A percentile compares a stretch with the other conserved stretches of the same genome.
phyloP scores from a whole-genome alignment of 108 stramenopile genomes.

The Licmophora abbreviata region DNA sequence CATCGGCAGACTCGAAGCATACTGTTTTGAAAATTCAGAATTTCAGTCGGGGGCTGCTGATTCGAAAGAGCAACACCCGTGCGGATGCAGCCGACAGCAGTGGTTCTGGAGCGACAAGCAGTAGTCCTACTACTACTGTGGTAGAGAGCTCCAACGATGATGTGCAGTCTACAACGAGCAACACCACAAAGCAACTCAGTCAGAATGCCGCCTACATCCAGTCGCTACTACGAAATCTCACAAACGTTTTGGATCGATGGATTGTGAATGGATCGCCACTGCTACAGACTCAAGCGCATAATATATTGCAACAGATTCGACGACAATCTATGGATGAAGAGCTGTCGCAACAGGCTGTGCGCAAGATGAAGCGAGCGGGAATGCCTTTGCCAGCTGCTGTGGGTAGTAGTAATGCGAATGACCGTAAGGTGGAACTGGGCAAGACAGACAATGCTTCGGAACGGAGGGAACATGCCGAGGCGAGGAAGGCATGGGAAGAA shows the following conservation, averaged over 20 bases:
- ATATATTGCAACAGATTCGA: conserved; percentile 54
- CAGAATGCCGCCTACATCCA: conserved; percentile 47
- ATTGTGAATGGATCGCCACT: conserved; percentile 43
- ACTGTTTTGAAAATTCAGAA: too few relatives aligned
- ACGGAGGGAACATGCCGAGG: conserved; percentile 14
- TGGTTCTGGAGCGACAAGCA: too few relatives aligned
- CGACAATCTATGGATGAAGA: conserved; percentile 32
- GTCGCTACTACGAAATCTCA: conserved; percentile 49
- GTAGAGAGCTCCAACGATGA: too few relatives aligned
- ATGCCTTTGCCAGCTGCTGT: conserved; percentile 20
- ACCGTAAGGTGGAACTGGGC: conserved; percentile 18
- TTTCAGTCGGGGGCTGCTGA: too few relatives aligned
- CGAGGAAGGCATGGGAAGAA: conserved; percentile 52
- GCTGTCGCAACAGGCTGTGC: conserved; percentile 18
- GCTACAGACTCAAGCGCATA: conserved; percentile 24
- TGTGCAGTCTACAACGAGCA: too few relatives aligned
- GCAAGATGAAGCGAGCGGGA: conserved; percentile 57
- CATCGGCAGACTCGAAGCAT: too few relatives aligned
- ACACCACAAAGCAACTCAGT: too few relatives aligned
- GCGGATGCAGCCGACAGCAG: too few relatives aligned
- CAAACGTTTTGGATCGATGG: conserved; percentile 47
- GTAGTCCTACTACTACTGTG: too few relatives aligned
- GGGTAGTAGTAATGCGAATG: conserved; percentile 16
- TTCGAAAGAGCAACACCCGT: too few relatives aligned
- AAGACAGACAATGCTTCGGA: conserved; percentile 8